Percentiles rank a stretch among this genome's conserved stretches.
These are phyloP conservation scores for Lentinus tigrinus DNA, from an alignment of 768 basidiomycete genomes.

Conservation along the genomic window DNA sequence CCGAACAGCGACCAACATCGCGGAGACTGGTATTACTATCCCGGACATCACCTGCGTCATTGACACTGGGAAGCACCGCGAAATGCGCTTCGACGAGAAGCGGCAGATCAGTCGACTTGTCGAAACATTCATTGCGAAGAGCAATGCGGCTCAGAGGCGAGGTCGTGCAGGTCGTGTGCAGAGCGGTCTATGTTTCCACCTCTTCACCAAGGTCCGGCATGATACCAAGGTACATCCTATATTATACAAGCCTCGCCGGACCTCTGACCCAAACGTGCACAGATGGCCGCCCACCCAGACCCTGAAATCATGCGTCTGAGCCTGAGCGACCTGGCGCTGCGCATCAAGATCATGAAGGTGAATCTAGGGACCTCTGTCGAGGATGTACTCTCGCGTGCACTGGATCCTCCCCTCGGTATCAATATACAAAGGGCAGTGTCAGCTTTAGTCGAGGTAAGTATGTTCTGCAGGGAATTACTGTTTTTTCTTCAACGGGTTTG, in stretches of 20 bases:
- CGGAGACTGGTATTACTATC: conserved; percentile 97
- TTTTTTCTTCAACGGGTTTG: not conserved
- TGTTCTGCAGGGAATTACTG: not conserved
- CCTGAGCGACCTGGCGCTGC: conserved; percentile 84
- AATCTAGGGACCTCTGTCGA: conserved; percentile 85
- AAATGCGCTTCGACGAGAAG: conserved; percentile 98
- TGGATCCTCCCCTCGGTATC: conserved; percentile 83
- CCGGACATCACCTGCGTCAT: conserved; percentile 97
- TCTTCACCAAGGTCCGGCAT: conserved; percentile 87
- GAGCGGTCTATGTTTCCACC: conserved; percentile 87
- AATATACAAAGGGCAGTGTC: conserved; percentile 91
- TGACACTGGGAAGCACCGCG: conserved; percentile 89
- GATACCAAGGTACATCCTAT: conserved; percentile 62
- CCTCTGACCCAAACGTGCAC: no score
- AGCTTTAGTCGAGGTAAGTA: conserved; percentile 79
- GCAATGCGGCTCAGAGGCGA: conserved; percentile 86
- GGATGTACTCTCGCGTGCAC: conserved; percentile 80
- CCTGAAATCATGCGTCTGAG: conserved; percentile 96
- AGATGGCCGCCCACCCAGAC: conserved; percentile 84
- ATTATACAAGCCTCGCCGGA: no score
- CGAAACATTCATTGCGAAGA: conserved; percentile 88
- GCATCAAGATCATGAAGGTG: conserved; percentile 93
- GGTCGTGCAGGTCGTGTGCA: conserved; percentile 93
- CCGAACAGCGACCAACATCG: conserved; percentile 78
- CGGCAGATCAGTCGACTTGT: conserved; percentile 89